Conservation (phyloP, 495 filamentous ascomycete genomes). For the Podospora pseudopauciseta region DNA sequence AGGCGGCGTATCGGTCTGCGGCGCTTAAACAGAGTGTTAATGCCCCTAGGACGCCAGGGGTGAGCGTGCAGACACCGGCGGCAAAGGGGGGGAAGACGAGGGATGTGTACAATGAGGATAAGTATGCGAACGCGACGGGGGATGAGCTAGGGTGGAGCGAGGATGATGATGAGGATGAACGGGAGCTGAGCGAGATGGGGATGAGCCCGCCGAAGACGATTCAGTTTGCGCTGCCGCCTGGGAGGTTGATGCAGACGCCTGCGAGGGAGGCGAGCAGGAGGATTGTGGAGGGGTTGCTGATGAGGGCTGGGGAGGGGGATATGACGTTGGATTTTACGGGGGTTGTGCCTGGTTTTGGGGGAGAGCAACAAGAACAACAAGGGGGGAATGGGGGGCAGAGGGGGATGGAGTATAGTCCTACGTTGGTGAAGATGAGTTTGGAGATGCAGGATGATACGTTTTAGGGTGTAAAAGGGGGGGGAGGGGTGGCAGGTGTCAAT, state of each 20-base stretch:
- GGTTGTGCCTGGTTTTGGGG: background rate
- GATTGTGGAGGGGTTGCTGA: conserved; percentile 86
- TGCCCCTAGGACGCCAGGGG: conserved; percentile 62
- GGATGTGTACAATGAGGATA: conserved; percentile 35
- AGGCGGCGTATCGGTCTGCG: conserved; percentile 37
- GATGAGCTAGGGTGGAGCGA: conserved; percentile 64
- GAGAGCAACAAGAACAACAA: background rate
- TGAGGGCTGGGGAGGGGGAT: conserved; percentile 70
- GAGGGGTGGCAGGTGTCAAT: background rate
- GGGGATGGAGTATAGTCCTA: conserved; percentile 61
- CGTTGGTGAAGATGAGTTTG: conserved; percentile 65
- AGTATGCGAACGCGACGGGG: conserved; percentile 25
- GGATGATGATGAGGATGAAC: conserved; percentile 55
- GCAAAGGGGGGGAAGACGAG: conserved; percentile 38
- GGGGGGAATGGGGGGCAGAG: background rate
- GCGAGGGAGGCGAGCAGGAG: conserved; percentile 86
- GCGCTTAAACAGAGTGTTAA: conserved; percentile 14
- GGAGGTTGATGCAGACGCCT: conserved; percentile 83
- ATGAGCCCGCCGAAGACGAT: conserved; percentile 96
- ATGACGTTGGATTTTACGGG: conserved; percentile 34
- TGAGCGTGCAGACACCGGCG: conserved; percentile 72
- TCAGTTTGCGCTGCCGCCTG: conserved; percentile 88
- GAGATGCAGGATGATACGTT: conserved; percentile 69
- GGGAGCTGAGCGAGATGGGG: conserved; percentile 45
- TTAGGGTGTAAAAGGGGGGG: conserved; percentile 26